Conservation (phyloP, 805 yeast genomes). For the Ogataea kodamae region DNA sequence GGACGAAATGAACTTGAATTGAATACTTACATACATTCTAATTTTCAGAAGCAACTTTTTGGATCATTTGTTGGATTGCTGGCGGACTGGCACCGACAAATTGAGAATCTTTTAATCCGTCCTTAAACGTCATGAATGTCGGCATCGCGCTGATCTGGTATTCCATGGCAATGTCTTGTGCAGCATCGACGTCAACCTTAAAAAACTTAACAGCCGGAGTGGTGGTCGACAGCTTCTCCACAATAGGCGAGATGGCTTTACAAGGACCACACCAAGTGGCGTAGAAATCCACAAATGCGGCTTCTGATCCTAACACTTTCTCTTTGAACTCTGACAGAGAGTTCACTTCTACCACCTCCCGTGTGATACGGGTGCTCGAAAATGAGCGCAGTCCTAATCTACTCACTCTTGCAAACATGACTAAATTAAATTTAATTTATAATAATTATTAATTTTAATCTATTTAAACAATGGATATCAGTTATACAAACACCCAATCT, state of each 20-base stretch:
- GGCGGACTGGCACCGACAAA: slow-evolving; percentile 63
- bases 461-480: slow-evolving; percentile 17
- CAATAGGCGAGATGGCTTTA: slow-evolving; percentile 61
- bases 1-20: slow-evolving; percentile 83
- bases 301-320: slow-evolving; percentile 34
- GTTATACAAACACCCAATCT: slow-evolving; percentile 55
- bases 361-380: not conserved
- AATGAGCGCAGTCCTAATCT: slow-evolving; percentile 4
- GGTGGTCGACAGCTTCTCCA: slow-evolving; percentile 42
- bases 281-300: slow-evolving; percentile 59
- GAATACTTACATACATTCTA: slow-evolving; percentile 4
- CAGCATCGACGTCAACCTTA: slow-evolving; percentile 69
- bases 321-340: slow-evolving; percentile 36
- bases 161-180: slow-evolving; percentile 55
- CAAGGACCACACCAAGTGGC: slow-evolving; percentile 84
- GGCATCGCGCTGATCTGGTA: slow-evolving; percentile 75
- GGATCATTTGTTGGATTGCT: slow-evolving; percentile 32
- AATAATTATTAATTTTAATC: not conserved
- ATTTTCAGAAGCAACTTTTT: slow-evolving; percentile 16
- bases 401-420: slow-evolving; percentile 16
- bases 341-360: slow-evolving; percentile 27
- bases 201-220: slow-evolving; percentile 53
- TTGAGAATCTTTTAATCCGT: slow-evolving; percentile 54
- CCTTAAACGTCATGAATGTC: slow-evolving; percentile 59
- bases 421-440: not conserved